Evolutionary conservation across 2,329 filamentous ascomycete genomes (phyloP).

Genomic region (Hymenoscyphus infarciens): DNA sequence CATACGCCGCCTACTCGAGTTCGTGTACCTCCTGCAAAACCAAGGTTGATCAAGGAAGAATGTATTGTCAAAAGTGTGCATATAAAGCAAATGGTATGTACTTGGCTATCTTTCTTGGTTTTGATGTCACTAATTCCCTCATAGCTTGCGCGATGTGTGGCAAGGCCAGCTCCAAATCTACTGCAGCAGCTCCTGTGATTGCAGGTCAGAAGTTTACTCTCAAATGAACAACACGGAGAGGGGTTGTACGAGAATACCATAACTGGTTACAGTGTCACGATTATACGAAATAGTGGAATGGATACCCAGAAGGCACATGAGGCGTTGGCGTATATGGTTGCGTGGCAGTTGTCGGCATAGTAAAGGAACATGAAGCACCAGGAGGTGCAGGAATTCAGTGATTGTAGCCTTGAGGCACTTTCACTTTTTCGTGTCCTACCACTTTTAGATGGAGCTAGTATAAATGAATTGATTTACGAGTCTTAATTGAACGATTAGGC

Average conservation of each 20-base stretch:
- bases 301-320: not conserved
- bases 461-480: too few species aligned
- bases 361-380: not conserved
- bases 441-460: too few species aligned
- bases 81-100: constrained; percentile 57
- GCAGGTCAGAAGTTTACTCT: constrained; percentile 60
- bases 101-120: not conserved
- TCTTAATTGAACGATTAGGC: too few species aligned
- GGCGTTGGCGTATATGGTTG: constrained; percentile 2
- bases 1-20: constrained; percentile 61
- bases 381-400: too few species aligned
- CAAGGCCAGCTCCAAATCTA: constrained; percentile 52
- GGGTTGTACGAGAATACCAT: not conserved
- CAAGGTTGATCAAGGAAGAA: constrained; percentile 58
- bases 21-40: constrained; percentile 60
- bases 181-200: constrained; percentile 49
- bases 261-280: not conserved
- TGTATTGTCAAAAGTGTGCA: constrained; percentile 59
- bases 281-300: not conserved
- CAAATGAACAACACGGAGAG: constrained; percentile 42
- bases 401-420: not conserved
- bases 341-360: not conserved
- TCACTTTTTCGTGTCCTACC: not conserved
- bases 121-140: constrained; percentile 4
- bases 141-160: constrained; percentile 62